phyloP scores from a whole-genome alignment of 805 yeast species.

The Candida sithepensis region DNA sequence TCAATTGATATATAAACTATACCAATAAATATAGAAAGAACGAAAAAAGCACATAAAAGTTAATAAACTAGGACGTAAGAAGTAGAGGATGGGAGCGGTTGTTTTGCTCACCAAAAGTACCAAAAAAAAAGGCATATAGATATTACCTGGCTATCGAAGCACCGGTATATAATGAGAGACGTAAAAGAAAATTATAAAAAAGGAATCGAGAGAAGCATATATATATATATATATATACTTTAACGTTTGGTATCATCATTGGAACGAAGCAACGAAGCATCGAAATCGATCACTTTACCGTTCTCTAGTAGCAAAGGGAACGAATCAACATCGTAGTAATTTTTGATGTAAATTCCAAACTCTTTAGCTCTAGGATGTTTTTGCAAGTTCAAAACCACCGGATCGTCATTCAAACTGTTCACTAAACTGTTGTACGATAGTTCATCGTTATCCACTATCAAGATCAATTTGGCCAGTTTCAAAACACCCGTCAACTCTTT shows the following conservation, averaged over 20 bases:
- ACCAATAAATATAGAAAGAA: too few relatives aligned
- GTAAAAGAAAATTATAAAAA: neutral
- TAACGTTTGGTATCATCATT: neutral
- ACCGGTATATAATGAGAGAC: too few relatives aligned
- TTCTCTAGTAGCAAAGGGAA: slow-evolving; percentile 10
- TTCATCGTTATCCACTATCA: slow-evolving; percentile 6
- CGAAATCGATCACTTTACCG: neutral
- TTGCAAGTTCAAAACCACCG: slow-evolving; percentile 6
- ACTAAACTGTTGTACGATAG: neutral
- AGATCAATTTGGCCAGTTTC: slow-evolving; percentile 4
- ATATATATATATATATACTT: neutral
- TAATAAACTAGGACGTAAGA: too few relatives aligned
- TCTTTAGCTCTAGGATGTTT: slow-evolving; percentile 6
- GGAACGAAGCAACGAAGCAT: neutral
- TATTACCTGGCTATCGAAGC: too few relatives aligned
- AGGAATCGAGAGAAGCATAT: neutral
- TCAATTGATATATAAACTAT: too few relatives aligned
- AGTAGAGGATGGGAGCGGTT: too few relatives aligned
- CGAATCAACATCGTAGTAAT: slow-evolving; percentile 6
- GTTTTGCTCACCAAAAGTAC: too few relatives aligned
- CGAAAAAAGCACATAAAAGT: too few relatives aligned
- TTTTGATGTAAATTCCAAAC: slow-evolving; percentile 2
- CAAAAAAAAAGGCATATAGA: too few relatives aligned
- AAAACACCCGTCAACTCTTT: slow-evolving; percentile 6
- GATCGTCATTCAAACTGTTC: slow-evolving; percentile 3